These are phyloP conservation scores for Xerocomellus amylosporus DNA, from an alignment of 768 basidiomycete genomes.

Conservation along the genomic window DNA sequence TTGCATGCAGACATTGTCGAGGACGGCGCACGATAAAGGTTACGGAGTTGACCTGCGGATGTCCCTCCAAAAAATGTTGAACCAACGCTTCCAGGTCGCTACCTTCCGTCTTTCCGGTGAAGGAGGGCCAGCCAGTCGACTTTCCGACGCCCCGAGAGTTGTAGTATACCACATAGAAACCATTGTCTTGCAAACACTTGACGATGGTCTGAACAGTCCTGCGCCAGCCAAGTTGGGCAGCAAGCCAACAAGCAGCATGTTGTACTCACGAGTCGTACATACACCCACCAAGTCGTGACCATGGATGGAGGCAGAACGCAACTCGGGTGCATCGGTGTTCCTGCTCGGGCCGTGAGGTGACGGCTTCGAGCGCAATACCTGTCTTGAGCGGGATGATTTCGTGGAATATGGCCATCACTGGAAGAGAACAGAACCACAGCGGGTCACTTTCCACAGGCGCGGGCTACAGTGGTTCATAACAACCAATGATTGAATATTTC, in stretches of 20 bases:
- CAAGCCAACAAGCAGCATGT: neutral
- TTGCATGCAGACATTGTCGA: neutral
- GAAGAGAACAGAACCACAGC: too few species aligned
- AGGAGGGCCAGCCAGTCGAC: conserved; percentile 70
- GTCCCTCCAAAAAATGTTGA: conserved; percentile 45
- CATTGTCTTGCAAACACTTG: conserved; percentile 39
- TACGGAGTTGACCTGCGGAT: conserved; percentile 46
- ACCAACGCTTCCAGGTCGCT: conserved; percentile 66
- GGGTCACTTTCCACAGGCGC: neutral
- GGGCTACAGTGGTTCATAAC: neutral
- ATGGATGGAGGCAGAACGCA: conserved; percentile 77
- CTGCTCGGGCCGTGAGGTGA: conserved; percentile 30
- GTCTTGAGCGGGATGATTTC: conserved; percentile 30
- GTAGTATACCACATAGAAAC: conserved; percentile 63
- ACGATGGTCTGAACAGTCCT: conserved; percentile 44
- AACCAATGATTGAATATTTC: neutral
- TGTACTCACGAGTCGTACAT: conserved; percentile 71
- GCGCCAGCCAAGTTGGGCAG: neutral
- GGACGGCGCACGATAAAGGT: conserved; percentile 55
- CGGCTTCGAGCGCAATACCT: conserved; percentile 45
- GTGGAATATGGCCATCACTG: neutral
- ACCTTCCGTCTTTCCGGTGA: conserved; percentile 69
- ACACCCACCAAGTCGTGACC: conserved; percentile 79
- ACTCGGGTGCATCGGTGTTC: conserved; percentile 38
- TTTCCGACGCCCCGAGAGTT: conserved; percentile 77